Evolutionary conservation across 495 filamentous ascomycete genomes (phyloP).

Genomic region (Podospora fimiseda): DNA sequence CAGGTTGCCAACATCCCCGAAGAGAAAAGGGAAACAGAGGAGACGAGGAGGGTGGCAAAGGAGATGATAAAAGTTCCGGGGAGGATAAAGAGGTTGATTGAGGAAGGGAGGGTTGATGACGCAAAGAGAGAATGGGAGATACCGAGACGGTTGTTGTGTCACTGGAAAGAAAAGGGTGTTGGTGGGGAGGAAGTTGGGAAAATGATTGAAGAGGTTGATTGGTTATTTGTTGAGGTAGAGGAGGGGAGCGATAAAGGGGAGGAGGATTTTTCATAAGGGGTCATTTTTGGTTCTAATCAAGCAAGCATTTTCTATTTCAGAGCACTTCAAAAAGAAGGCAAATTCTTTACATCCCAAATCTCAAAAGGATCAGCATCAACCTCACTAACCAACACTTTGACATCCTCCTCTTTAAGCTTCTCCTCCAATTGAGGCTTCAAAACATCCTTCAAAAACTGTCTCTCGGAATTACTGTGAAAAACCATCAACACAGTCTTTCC

Average conservation of each 20-base stretch:
- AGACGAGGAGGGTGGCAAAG: constrained; percentile 59
- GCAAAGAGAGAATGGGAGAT: constrained; percentile 50
- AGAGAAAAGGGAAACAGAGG: constrained; percentile 49
- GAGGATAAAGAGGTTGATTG: constrained; percentile 53
- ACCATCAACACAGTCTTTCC: constrained; percentile 79
- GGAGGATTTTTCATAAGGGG: neutral
- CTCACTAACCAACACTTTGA: constrained; percentile 67
- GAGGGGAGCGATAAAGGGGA: neutral
- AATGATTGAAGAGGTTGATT: constrained; percentile 49
- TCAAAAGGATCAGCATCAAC: constrained; percentile 65
- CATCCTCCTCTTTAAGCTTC: constrained; percentile 46
- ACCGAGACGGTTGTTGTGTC: constrained; percentile 48
- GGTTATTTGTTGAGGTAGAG: constrained; percentile 31
- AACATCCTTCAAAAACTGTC: constrained; percentile 66
- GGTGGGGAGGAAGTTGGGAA: constrained; percentile 43
- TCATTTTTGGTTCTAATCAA: neutral
- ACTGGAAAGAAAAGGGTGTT: constrained; percentile 46
- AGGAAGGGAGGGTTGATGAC: constrained; percentile 55
- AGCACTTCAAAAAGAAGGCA: neutral
- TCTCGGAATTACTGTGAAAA: constrained; percentile 88
- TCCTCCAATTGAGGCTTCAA: constrained; percentile 59
- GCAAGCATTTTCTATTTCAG: neutral
- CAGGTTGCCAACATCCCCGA: constrained; percentile 17
- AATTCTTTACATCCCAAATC: constrained; percentile 34
- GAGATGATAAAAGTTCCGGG: constrained; percentile 60